Percentiles rank a stretch among this genome's conserved stretches.
Evolutionary conservation across 306 rosid genomes (phyloP).

Genomic region (Corylus heterophylla): DNA sequence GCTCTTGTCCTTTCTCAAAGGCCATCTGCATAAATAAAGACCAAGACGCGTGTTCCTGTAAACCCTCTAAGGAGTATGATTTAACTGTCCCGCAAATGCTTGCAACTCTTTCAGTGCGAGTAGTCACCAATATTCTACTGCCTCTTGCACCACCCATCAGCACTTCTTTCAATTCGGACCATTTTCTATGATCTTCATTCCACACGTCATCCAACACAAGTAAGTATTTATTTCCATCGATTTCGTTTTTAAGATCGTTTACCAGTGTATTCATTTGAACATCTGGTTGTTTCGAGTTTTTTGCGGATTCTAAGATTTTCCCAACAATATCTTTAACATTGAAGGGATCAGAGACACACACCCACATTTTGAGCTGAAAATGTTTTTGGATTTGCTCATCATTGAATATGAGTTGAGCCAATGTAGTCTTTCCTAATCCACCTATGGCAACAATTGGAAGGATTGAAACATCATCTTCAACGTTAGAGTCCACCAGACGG

Average conservation of each 20-base stretch:
- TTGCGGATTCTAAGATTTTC: not conserved
- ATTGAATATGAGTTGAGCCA: slow-evolving; percentile 7
- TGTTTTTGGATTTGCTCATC: not conserved
- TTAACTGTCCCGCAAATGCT: not conserved
- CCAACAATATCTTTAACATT: not conserved
- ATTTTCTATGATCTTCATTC: not conserved
- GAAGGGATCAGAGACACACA: not conserved
- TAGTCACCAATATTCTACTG: slow-evolving; percentile 18
- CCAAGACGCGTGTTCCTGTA: not conserved
- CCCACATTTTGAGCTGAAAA: slow-evolving; percentile 16
- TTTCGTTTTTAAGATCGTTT: not conserved
- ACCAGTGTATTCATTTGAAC: not conserved
- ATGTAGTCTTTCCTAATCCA: slow-evolving; percentile 26
- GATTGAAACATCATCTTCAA: not conserved
- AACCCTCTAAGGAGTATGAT: not conserved
- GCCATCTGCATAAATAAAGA: slow-evolving; percentile 3
- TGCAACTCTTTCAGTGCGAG: slow-evolving; percentile 6
- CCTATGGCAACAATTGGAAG: slow-evolving; percentile 21
- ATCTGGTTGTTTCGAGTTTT: no score
- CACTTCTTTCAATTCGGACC: not conserved
- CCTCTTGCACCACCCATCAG: not conserved
- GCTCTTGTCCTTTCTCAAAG: slow-evolving; percentile 11
- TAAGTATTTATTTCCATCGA: not conserved
- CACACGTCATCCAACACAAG: slow-evolving; percentile 17
- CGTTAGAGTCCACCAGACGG: not conserved